Evolutionary conservation across 164 flowering plant genomes (phyloP).

Genomic region (grape (Vitis vinifera)): DNA sequence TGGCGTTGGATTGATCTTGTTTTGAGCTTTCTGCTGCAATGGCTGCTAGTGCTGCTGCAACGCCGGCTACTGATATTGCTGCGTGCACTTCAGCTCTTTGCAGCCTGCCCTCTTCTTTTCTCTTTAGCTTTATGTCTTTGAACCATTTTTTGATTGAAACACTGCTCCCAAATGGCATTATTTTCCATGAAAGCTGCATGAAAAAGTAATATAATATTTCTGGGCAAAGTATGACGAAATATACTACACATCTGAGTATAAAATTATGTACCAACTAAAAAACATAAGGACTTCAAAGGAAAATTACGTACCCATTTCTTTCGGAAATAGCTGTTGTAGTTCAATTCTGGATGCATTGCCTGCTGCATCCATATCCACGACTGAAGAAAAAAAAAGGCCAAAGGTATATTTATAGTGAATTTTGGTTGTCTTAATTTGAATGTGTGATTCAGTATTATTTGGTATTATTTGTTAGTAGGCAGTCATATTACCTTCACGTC

Average conservation of each 20-base stretch:
- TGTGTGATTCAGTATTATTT: too few relatives aligned
- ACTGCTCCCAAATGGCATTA: slow-evolving; percentile 43
- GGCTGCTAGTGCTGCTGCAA: slow-evolving; percentile 93
- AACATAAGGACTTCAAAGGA: neutral
- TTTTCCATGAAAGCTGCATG: slow-evolving; percentile 61
- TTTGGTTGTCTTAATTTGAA: too few relatives aligned
- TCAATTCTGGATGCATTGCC: slow-evolving; percentile 95
- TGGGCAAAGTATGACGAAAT: too few relatives aligned
- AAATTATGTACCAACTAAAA: neutral
- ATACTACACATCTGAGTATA: too few relatives aligned
- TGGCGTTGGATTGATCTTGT: slow-evolving; percentile 20
- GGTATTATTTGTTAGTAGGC: too few relatives aligned
- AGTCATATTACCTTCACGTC: slow-evolving; percentile 65
- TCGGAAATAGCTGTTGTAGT: slow-evolving; percentile 61
- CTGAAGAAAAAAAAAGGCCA: slow-evolving; percentile 29
- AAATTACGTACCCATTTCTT: slow-evolving; percentile 66
- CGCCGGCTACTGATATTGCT: slow-evolving; percentile 83
- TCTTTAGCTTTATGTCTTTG: slow-evolving; percentile 67
- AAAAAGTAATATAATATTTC: neutral
- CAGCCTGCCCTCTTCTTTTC: slow-evolving; percentile 73
- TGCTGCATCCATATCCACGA: slow-evolving; percentile 99
- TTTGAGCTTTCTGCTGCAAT: slow-evolving; percentile 61
- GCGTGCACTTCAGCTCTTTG: slow-evolving; percentile 89
- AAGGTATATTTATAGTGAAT: neutral
- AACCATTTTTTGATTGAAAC: slow-evolving; percentile 80